Conservation (phyloP, 1,284 basidiomycete species). For the Trichosporon ovoides region DNA sequence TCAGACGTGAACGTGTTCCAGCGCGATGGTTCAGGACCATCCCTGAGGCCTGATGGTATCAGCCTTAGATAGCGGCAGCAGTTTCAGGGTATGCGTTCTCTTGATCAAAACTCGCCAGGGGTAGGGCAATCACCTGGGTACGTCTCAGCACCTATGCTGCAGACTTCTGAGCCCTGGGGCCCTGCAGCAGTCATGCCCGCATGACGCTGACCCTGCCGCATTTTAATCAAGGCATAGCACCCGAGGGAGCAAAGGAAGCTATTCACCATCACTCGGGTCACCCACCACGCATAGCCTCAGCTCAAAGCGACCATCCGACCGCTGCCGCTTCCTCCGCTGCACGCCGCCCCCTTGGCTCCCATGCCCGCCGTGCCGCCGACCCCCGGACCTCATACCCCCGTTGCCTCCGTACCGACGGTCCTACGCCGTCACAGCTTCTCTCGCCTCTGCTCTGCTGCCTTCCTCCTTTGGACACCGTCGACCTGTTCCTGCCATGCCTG, state of each 20-base stretch:
- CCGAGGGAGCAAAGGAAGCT: not conserved
- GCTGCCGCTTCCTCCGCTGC: not conserved
- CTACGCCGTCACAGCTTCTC: not conserved
- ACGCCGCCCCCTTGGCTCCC: not conserved
- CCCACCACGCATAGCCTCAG: not conserved
- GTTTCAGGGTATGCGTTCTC: not conserved
- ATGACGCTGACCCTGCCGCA: not conserved
- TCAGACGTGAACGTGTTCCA: not conserved
- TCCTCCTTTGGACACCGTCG: too few species aligned
- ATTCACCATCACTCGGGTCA: not conserved
- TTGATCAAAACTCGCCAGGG: not conserved
- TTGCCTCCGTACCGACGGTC: too few species aligned
- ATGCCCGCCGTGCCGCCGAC: too few species aligned
- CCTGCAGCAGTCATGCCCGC: not conserved
- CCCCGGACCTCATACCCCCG: too few species aligned
- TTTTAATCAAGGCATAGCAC: not conserved
- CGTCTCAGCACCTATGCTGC: too few species aligned
- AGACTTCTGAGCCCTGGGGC: too few species aligned
- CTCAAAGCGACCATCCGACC: slow-evolving; percentile 3
- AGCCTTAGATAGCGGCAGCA: not conserved
- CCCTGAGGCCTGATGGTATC: not conserved
- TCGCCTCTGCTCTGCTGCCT: slow-evolving; percentile 1
- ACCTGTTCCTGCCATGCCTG: not conserved
- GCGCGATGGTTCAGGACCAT: not conserved
- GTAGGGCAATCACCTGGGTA: not conserved